Evolutionary conservation across 1,139 yeast species (phyloP), one percentile per base, ranked within the genome.

Genomic region (Yamadazyma kanchanaburiensis): DNA sequence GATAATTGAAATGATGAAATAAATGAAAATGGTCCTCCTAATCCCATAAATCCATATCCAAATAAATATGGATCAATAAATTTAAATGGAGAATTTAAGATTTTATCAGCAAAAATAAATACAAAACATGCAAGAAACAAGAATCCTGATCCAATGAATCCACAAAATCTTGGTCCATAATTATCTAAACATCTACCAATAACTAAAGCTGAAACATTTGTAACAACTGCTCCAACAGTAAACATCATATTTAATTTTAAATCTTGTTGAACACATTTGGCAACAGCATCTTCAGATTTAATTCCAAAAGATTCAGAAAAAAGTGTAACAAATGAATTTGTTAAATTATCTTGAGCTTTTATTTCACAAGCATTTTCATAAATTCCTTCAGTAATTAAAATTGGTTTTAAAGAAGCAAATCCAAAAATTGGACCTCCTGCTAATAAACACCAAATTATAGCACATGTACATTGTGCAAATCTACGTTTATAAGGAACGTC

Each of bases 371-470:
- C 43, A 17, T 48, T 32, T 42, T 64, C 70, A 36, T 67, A 67
- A 17, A 67, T 58, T 15, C 61, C 61, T 41, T 65, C 69, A 24
- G 46, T 51, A 22, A 66, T 54, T 23, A 66, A 53, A 12, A 65
- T 49, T 6, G 72, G 71, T 33, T 66, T 64, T 36, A 67, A 55
- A n/a, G 73, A 72, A 28, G 73, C 73, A 49, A 66, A 67, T 13
- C 74, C 74, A 40, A 67, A 67, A 21, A 67, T 64, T 4, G 71
- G 68, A 2, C 74, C 74, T 6, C 70, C 74, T 1, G 72, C 60
- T 14, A 67, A 45, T 14, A 66, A 48, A 34, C 71, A 64, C 72
- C 72, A 65, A 29, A 55, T 32, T 5, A 65, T 60, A 32, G 72
- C 71, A 52, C 70, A 59, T 5, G 41, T 35, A 39, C 58, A 55